Evolutionary conservation across 2,329 filamentous ascomycete species (phyloP), one percentile per base, ranked within the genome.

Genomic region (Cadophora sp.): DNA sequence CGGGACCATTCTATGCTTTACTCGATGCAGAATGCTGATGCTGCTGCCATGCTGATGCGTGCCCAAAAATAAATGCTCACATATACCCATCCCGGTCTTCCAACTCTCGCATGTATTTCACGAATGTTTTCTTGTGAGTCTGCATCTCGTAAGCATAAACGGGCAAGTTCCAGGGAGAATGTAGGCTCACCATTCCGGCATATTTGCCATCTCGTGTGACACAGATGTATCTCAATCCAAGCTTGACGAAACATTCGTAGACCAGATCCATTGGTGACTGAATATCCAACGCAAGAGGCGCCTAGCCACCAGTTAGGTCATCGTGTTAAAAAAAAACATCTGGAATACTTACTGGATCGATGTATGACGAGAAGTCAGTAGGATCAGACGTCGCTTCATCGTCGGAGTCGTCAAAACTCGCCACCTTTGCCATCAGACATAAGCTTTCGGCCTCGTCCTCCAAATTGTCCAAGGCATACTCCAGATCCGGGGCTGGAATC

Each of bases 71-170:
- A 22, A 24, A 40, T 9, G 40, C 29, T 70, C 43, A 71, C 37
- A 64, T 68, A 56, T 74, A 70, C 16, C 71, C 73, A 43, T 76
- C 74, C n/a, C 71, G 71, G 56, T 91, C 85, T 77, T 96, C 92
- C 56, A 94, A 81, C 76, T 97, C 91, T 73, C 94, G 93, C 80
- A 97, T 91, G 78, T 97, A 97, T 79, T 93, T 94, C 68, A 97
- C 95, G 82, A 99, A 98, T 4, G 89, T 91, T 83, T 99, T 99
- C 83, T 98, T 98, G 80, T 99, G 96, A 62, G 91, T 87, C 90
- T 92, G 65, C 58, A 22, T 64, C 69, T 60, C 73, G 71, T 73
- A 70, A 67, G 46, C 46, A 24, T 2, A 12, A n/a, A 3, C 27
- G 29, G 12, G 11, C 5, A 62, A 61, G 34, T 19, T 55, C 6